Base-by-base conservation (phyloP, 1,284 basidiomycete species). In the Marasmius tenuissimus region DNA sequence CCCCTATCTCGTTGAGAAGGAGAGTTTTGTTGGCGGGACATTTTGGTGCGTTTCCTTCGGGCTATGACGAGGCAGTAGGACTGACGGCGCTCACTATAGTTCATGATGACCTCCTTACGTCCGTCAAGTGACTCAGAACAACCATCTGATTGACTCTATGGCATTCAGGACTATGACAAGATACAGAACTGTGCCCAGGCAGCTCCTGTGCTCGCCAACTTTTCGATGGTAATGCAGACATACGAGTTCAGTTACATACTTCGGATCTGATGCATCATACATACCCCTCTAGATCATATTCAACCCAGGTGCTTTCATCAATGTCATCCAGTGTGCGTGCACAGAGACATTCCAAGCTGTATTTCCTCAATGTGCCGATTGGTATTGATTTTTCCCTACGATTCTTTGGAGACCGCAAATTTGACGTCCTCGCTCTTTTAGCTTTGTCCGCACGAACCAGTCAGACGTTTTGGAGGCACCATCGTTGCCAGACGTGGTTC, bases 301-400 rank as follows among this genome's bases (percentile, higher is more conserved):
- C 67, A 87, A 87, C 66, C 87, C 87, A 0, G 81, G 82, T 22
- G 81, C 81, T 1, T 88, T 88, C 72, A 77, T 87, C 62, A 79
- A 82, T 66, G 78, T 87, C 39, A 88, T 90, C 70, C 80, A 85
- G 70, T 90, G 88, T 71, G 81, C 87, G 2, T 91, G 89, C 68
- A 79, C 82, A 7, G 85, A 88, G 65, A 88, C 85, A 0, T 88
- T 89, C 74, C 82, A 85, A 69, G 76, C 85, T 47, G 81, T 77
- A 12, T 89, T 84, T 69, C 87, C 88, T 37, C 86, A 90, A 76
- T 91, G 88, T 66, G 83, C 85, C 33, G 87, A 90, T 67, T 90
- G 88, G 85, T 87, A 63, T 53, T 79, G 71, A n/a, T 33, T 9
- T 33, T 52, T 56, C 38, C 33, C n/a, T n/a, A n/a, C 61, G 14